Percentiles rank a stretch among this genome's conserved stretches.
phyloP scores from a whole-genome alignment of 441 rosid genomes.

The Pelargonium myrrhifolium region DNA sequence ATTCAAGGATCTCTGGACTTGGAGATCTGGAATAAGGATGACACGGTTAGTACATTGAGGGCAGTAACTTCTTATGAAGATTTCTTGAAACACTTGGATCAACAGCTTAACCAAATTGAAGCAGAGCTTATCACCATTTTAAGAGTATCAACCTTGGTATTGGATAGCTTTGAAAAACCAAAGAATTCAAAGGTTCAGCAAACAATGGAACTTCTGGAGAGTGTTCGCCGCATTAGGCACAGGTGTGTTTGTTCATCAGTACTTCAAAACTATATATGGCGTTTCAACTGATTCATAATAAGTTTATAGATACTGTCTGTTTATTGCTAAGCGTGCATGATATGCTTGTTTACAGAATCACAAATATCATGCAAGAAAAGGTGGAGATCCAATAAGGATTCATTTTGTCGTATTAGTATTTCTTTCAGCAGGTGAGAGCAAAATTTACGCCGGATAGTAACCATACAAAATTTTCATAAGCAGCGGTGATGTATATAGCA shows the following conservation, averaged over 20 bases:
- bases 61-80: slow-evolving; percentile 45
- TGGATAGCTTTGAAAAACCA: slow-evolving; percentile 41
- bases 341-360: slow-evolving; percentile 31
- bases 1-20: slow-evolving; percentile 21
- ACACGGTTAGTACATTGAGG: slow-evolving; percentile 19
- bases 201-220: slow-evolving; percentile 52
- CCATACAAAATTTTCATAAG: background rate
- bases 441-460: slow-evolving; percentile 5
- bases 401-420: background rate
- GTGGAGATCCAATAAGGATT: slow-evolving; percentile 23
- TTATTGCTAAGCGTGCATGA: slow-evolving; percentile 9
- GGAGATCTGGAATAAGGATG: slow-evolving; percentile 24
- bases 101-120: slow-evolving; percentile 53
- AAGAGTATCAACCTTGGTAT: slow-evolving; percentile 46
- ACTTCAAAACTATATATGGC: background rate
- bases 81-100: slow-evolving; percentile 57
- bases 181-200: slow-evolving; percentile 51
- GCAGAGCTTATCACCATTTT: slow-evolving; percentile 52
- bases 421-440: slow-evolving; percentile 20
- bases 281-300: background rate
- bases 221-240: slow-evolving; percentile 40
- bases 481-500: background rate
- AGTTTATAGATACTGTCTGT: background rate
- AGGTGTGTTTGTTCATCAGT: slow-evolving; percentile 34
- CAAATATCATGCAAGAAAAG: slow-evolving; percentile 24